These are phyloP conservation scores for Phragmites australis DNA, from an alignment of 176 grass and related monocot species.

Conservation along the genomic window DNA sequence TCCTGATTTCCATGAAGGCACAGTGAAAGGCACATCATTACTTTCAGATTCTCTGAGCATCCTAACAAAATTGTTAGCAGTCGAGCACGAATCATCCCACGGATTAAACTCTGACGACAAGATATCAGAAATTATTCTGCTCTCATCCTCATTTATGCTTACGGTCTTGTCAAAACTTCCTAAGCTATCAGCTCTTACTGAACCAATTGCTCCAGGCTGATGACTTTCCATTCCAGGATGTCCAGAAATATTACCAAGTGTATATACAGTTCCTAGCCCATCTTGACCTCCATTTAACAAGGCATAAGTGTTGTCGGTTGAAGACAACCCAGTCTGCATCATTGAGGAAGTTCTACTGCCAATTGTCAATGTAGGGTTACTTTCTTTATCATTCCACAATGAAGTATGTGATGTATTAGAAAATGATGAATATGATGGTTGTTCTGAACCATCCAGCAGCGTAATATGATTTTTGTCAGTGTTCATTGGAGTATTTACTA, in stretches of 20 bases:
- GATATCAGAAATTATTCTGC: slow-evolving; percentile 84
- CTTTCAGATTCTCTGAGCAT: slow-evolving; percentile 64
- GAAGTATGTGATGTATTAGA: slow-evolving; percentile 36
- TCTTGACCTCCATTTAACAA: slow-evolving; percentile 46
- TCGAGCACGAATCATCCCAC: slow-evolving; percentile 74
- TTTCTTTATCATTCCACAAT: slow-evolving; percentile 35
- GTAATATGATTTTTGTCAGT: slow-evolving; percentile 25
- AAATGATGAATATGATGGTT: slow-evolving; percentile 34
- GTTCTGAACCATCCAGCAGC: slow-evolving; percentile 30
- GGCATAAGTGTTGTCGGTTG: slow-evolving; percentile 30
- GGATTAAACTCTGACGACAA: slow-evolving; percentile 86
- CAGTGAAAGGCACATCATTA: slow-evolving; percentile 35
- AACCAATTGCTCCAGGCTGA: slow-evolving; percentile 32
- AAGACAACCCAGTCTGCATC: slow-evolving; percentile 30
- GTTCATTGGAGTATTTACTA: slow-evolving; percentile 21
- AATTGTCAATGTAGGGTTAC: slow-evolving; percentile 6
- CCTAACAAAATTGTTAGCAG: slow-evolving; percentile 64
- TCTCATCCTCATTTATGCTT: slow-evolving; percentile 81
- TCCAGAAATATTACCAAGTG: slow-evolving; percentile 39
- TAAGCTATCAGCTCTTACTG: slow-evolving; percentile 39
- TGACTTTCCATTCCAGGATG: slow-evolving; percentile 40
- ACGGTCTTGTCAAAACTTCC: slow-evolving; percentile 55
- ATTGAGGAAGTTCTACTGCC: slow-evolving; percentile 26
- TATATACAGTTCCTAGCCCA: slow-evolving; percentile 41
- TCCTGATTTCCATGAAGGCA: slow-evolving; percentile 59